A percentile compares a stretch with the other conserved stretches of the same genome.
Evolutionary conservation across 1,139 yeast genomes (phyloP).

Genomic region (Geotrichum fermentans): DNA sequence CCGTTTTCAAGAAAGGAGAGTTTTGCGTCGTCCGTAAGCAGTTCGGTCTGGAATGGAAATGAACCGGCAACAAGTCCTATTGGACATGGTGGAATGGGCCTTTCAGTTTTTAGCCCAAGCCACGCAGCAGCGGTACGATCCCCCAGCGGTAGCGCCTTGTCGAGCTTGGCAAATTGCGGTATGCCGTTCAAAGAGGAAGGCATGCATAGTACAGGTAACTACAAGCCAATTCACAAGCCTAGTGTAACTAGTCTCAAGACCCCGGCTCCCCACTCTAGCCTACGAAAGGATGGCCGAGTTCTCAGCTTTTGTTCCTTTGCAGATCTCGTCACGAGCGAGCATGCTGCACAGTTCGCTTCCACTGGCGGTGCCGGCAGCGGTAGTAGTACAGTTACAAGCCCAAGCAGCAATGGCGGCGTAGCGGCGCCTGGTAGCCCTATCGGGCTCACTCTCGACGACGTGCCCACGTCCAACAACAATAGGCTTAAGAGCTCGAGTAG

Average conservation of each 20-base stretch:
- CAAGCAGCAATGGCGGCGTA: background rate
- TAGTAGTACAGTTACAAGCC: background rate
- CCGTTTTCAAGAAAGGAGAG: slow-evolving; percentile 12
- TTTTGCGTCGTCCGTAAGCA: slow-evolving; percentile 7
- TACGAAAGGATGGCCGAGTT: slow-evolving; percentile 10
- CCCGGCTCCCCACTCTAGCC: background rate
- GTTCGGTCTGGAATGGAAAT: background rate
- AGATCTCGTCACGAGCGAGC: slow-evolving; percentile 8
- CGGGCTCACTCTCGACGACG: background rate
- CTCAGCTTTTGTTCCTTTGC: slow-evolving; percentile 20
- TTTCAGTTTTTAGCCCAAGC: too few species aligned
- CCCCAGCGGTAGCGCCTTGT: slow-evolving; percentile 3
- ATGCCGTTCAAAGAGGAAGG: background rate
- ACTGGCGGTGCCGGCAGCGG: background rate
- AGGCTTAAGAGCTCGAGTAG: background rate
- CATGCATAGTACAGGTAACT: background rate
- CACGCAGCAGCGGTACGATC: background rate
- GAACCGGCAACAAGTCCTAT: slow-evolving; percentile 1
- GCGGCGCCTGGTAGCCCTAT: background rate
- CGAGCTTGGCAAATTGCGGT: background rate
- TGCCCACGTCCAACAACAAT: background rate
- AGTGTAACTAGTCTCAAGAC: background rate
- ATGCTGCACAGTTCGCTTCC: slow-evolving; percentile 5
- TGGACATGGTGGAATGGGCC: too few species aligned
- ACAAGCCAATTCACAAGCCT: background rate